A percentile compares a stretch with the other conserved stretches of the same genome.
These are phyloP conservation scores for Boletus huronensis DNA, from an alignment of 768 basidiomycete species.

Conservation along the genomic window DNA sequence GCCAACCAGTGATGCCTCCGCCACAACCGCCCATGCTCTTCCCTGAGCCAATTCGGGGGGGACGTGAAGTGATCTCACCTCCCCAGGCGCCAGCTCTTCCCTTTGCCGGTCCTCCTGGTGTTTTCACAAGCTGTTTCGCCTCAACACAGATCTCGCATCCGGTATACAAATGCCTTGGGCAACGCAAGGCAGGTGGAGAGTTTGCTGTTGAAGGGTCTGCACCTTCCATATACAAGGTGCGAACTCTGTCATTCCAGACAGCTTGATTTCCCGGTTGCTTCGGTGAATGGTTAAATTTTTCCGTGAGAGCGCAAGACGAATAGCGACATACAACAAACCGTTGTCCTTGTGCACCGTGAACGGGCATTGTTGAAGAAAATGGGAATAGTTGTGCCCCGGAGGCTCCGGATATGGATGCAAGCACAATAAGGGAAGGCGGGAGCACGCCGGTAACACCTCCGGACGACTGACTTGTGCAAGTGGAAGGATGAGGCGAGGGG, in stretches of 20 bases:
- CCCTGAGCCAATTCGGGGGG: slow-evolving; percentile 17
- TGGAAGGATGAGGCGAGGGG: slow-evolving; percentile 25
- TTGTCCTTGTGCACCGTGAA: slow-evolving; percentile 7
- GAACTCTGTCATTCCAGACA: slow-evolving; percentile 40
- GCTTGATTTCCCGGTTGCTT: slow-evolving; percentile 19
- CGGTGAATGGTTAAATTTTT: neutral
- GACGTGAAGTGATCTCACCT: slow-evolving; percentile 23
- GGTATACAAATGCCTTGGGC: slow-evolving; percentile 69
- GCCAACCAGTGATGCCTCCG: slow-evolving; percentile 67
- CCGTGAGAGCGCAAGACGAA: neutral
- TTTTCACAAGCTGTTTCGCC: slow-evolving; percentile 39
- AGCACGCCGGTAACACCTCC: slow-evolving; percentile 17
- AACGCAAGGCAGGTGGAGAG: slow-evolving; percentile 60
- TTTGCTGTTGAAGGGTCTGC: slow-evolving; percentile 60
- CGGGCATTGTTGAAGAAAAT: slow-evolving; percentile 4
- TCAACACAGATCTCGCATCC: slow-evolving; percentile 78
- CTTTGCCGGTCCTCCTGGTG: slow-evolving; percentile 25
- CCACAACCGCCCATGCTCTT: slow-evolving; percentile 30
- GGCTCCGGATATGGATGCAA: slow-evolving; percentile 30
- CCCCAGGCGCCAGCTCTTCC: slow-evolving; percentile 26
- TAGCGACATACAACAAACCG: slow-evolving; percentile 11
- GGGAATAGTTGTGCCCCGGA: slow-evolving; percentile 4
- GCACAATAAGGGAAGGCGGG: slow-evolving; percentile 26
- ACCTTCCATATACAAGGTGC: slow-evolving; percentile 54
- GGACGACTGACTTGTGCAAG: slow-evolving; percentile 20